A percentile compares a stretch with the other conserved stretches of the same genome.
Conservation (phyloP, 2,329 filamentous ascomycete genomes). For the Chalara sp. region DNA sequence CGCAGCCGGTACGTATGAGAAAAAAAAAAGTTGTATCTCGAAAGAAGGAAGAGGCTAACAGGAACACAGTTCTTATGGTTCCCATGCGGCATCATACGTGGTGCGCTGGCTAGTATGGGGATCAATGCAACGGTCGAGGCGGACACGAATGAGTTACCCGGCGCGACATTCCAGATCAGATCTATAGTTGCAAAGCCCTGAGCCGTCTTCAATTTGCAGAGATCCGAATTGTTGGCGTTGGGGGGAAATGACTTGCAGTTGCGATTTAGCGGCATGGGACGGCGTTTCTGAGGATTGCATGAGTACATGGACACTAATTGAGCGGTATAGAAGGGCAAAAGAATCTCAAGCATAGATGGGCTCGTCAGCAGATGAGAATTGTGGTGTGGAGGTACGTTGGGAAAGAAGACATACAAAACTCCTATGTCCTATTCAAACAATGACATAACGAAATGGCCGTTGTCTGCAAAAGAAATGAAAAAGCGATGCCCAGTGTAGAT, state of each 20-base stretch:
- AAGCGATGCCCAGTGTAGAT: no score
- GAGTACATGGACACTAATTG: no score
- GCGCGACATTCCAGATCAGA: constrained; percentile 93
- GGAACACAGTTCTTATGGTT: constrained; percentile 77
- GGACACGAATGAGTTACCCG: constrained; percentile 79
- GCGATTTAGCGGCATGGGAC: constrained; percentile 23
- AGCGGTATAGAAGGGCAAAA: no score
- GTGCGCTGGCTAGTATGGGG: constrained; percentile 85
- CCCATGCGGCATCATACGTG: constrained; percentile 85
- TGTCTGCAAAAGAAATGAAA: no score
- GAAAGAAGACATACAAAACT: no score
- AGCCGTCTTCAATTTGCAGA: not conserved
- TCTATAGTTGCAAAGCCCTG: constrained; percentile 62
- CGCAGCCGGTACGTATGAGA: constrained; percentile 62
- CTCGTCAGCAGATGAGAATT: no score
- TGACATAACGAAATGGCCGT: no score
- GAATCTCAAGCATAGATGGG: no score
- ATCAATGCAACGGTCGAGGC: constrained; percentile 88
- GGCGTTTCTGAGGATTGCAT: not conserved
- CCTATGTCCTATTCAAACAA: no score
- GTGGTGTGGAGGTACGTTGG: no score
- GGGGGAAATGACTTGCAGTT: not conserved
- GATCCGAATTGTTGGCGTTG: not conserved
- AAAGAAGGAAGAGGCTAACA: constrained; percentile 1
- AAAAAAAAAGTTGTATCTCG: not conserved